Percentiles rank a stretch among this genome's conserved stretches.
phyloP scores from a whole-genome alignment of 495 filamentous ascomycete species.

The Neurospora sp. region DNA sequence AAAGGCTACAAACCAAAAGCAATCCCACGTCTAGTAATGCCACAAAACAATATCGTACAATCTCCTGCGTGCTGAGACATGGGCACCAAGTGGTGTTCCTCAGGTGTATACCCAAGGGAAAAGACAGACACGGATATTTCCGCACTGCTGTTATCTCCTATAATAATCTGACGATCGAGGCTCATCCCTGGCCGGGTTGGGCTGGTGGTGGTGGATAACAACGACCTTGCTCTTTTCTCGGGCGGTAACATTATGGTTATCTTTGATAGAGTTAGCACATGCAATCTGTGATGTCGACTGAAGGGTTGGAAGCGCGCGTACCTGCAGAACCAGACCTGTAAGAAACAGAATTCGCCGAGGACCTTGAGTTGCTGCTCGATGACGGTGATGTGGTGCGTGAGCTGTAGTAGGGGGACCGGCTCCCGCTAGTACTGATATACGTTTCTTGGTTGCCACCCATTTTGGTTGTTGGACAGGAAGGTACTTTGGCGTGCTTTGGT shows the following conservation, averaged over 20 bases:
- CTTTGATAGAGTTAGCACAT: background rate
- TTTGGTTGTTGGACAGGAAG: background rate
- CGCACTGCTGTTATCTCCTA: background rate
- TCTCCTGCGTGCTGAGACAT: background rate
- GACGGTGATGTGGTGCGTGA: background rate
- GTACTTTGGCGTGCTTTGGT: background rate
- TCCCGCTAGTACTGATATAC: background rate
- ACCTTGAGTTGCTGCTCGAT: background rate
- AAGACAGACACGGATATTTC: background rate
- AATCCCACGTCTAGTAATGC: background rate
- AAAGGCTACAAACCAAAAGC: background rate
- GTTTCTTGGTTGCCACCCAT: background rate
- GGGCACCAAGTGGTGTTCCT: background rate
- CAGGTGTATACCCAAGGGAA: background rate
- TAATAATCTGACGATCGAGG: constrained; percentile 9
- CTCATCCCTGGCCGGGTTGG: constrained; percentile 8
- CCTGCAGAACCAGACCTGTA: background rate
- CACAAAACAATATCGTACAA: background rate
- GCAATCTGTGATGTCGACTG: background rate
- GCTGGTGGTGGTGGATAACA: constrained; percentile 10
- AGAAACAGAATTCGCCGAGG: background rate
- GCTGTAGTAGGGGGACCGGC: background rate
- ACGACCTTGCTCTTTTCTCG: background rate
- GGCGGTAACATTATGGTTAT: background rate
- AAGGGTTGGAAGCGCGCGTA: background rate